Base-by-base conservation (phyloP, 768 basidiomycete species). In the Antrodiella citrinella region DNA sequence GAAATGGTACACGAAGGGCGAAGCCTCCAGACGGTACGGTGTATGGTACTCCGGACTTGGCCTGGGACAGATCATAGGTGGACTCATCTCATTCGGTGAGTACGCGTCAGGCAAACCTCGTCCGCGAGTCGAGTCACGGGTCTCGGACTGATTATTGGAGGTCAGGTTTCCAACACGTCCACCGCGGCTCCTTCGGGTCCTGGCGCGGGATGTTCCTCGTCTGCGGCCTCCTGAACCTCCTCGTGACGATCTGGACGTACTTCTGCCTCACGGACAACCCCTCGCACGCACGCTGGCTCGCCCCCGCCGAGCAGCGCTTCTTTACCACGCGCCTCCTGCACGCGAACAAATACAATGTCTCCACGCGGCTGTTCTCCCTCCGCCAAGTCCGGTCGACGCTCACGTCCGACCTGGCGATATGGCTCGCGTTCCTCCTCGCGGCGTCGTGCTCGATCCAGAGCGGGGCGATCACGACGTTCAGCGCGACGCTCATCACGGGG, bases 151-250 rank as follows among this genome's bases (percentile, higher is more conserved):
- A n/a, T n/a, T n/a, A n/a, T n/a, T n/a, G n/a, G n/a, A 19, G 10
- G 7, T 26, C 25, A 47, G 46, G 46, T 15, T 47, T 47, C 30
- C 46, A 47, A 18, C 46, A 47, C 18, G 46, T 47, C 26, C 11
- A 18, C 7, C 46, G 26, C 25, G 46, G 46, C 7, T 24, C 46
- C 22, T 47, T 47, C 19, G 46, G 46, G 12, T 21, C 19, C 21
- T 47, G 46, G 46, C 13, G 46, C 12, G 46, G 46, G 13, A 47
- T 47, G 46, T 47, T 47, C 25, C 25, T 47, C 23, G 26, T 30
- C 9, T 15, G 19, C 4, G 46, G 46, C 5, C 23, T 47, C n/a
- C 24, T 47, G 13, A 47, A 47, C 18, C 11, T 47, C 15, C 21
- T 47, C 10, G 46, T 47, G 15, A 24, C 46, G n/a, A 7, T 26